A percentile compares a stretch with the other conserved stretches of the same genome.
phyloP scores from a whole-genome alignment of 2,329 filamentous ascomycete species.

The Stachybotrys chlorohalonatus region DNA sequence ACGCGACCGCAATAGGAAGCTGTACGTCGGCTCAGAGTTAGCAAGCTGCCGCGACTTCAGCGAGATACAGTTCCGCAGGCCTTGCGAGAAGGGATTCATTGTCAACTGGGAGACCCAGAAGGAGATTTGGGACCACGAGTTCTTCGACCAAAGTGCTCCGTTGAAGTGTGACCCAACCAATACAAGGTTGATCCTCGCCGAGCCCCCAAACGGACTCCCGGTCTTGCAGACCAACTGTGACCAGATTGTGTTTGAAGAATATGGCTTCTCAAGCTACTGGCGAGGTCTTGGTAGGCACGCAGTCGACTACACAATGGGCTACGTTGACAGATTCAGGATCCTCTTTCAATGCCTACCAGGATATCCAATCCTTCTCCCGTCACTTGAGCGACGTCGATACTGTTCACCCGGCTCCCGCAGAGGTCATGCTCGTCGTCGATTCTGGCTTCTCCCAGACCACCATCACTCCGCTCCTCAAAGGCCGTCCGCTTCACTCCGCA shows the following conservation, averaged over 20 bases:
- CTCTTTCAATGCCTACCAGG: conserved; percentile 73
- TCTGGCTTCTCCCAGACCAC: conserved; percentile 54
- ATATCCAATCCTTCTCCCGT: conserved; percentile 60
- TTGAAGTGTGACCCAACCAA: conserved; percentile 66
- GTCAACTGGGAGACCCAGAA: conserved; percentile 96
- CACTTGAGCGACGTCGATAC: conserved; percentile 40
- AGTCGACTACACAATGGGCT: not conserved
- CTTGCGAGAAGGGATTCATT: conserved; percentile 88
- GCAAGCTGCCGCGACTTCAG: conserved; percentile 78
- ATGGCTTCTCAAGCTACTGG: conserved; percentile 81
- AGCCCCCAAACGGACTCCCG: conserved; percentile 75
- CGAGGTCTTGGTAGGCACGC: conserved; percentile 54
- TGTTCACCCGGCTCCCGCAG: conserved; percentile 46
- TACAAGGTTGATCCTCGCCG: conserved; percentile 76
- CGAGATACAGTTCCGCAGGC: conserved; percentile 76
- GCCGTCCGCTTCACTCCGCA: conserved; percentile 69
- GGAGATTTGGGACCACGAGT: conserved; percentile 88
- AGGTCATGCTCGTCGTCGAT: not conserved
- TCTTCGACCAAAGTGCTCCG: conserved; percentile 62
- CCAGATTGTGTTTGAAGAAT: conserved; percentile 96
- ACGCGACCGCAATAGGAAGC: conserved; percentile 67
- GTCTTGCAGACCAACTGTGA: conserved; percentile 83
- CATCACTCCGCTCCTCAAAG: conserved; percentile 75
- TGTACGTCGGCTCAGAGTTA: conserved; percentile 73
- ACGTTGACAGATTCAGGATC: conserved; percentile 41